Evolutionary conservation across 225 moss, liverwort and hornwort species (phyloP).

Genomic region (Bryum argenteum): DNA sequence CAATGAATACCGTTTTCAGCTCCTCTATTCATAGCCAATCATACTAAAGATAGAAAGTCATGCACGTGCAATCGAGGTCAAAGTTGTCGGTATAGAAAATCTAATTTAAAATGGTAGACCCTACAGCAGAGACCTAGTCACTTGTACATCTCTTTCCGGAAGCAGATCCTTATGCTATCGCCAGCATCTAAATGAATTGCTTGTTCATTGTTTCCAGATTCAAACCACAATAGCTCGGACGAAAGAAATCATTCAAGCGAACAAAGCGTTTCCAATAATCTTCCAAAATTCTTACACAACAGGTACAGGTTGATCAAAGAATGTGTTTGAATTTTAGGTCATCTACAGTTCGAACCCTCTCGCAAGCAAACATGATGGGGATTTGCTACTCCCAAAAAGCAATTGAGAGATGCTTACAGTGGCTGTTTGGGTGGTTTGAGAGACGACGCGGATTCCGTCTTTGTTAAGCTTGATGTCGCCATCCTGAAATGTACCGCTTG

Average conservation of each 20-base stretch:
- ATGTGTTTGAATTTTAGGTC: neutral
- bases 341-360: neutral
- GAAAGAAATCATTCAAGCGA: too few species aligned
- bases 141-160: neutral
- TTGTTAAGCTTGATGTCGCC: conserved; percentile 60
- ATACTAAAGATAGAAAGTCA: neutral
- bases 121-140: conserved; percentile 4
- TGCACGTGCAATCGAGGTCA: conserved; percentile 26
- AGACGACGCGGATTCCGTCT: conserved; percentile 53
- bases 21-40: too few species aligned
- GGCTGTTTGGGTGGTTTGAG: conserved; percentile 45
- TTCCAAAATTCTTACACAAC: neutral
- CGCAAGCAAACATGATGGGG: neutral
- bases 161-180: neutral
- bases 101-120: neutral
- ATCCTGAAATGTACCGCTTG: conserved; percentile 59
- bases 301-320: neutral
- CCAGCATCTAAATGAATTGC: neutral
- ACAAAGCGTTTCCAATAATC: neutral
- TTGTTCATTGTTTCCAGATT: too few species aligned
- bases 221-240: too few species aligned
- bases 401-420: conserved; percentile 36
- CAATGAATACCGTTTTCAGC: too few species aligned
- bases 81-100: conserved; percentile 19
- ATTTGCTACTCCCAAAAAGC: too few species aligned